These are phyloP conservation scores for Pseudocercospora cruenta DNA, from an alignment of 2,329 filamentous ascomycete genomes.

Conservation along the genomic window DNA sequence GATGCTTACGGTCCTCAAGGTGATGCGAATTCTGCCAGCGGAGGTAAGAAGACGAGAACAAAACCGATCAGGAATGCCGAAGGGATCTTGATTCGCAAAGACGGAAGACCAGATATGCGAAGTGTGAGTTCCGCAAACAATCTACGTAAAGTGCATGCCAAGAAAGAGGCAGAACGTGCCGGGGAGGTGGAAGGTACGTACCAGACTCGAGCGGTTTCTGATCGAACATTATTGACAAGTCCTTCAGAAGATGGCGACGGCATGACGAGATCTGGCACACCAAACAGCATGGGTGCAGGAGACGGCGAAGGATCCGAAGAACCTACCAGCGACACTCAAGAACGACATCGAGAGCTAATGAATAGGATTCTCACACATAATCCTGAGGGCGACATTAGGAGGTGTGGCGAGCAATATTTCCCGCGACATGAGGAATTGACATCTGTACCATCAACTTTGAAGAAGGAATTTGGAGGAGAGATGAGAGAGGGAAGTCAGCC, in stretches of 20 bases:
- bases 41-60: slow-evolving; percentile 52
- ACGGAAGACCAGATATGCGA: slow-evolving; percentile 56
- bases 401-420: slow-evolving; percentile 30
- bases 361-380: slow-evolving; percentile 36
- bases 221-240: slow-evolving; percentile 11
- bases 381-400: slow-evolving; percentile 22
- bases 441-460: slow-evolving; percentile 10
- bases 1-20: slow-evolving; percentile 20
- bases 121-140: slow-evolving; percentile 57
- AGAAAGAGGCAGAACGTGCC: slow-evolving; percentile 48
- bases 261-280: slow-evolving; percentile 27
- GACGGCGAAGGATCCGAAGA: slow-evolving; percentile 28
- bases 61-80: slow-evolving; percentile 56
- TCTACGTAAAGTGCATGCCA: slow-evolving; percentile 54
- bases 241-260: slow-evolving; percentile 15
- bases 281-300: slow-evolving; percentile 21
- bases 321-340: slow-evolving; percentile 25
- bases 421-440: slow-evolving; percentile 23
- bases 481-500: slow-evolving; percentile 1
- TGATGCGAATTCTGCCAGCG: slow-evolving; percentile 24
- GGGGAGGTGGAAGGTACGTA: slow-evolving; percentile 32
- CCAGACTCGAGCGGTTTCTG: slow-evolving; percentile 10
- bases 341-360: slow-evolving; percentile 38
- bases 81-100: slow-evolving; percentile 55
- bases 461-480: slow-evolving; percentile 15